These are phyloP conservation scores for Fusarium annulatum DNA, from an alignment of 2,329 filamentous ascomycete species.

Conservation along the genomic window DNA sequence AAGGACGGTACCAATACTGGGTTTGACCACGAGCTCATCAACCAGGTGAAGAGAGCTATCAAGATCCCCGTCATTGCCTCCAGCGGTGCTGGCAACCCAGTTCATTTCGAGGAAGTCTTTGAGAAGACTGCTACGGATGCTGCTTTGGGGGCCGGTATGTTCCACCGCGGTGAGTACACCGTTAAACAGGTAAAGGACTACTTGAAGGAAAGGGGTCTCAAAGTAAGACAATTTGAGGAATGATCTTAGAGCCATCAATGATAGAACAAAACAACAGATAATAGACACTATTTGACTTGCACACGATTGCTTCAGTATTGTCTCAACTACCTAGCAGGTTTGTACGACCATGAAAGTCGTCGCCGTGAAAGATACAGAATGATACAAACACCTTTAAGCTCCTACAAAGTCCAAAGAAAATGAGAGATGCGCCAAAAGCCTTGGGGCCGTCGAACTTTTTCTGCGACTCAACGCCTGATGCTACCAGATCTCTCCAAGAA, in stretches of 20 bases:
- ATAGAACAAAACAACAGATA: conserved; percentile 18
- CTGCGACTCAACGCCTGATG: conserved; percentile 38
- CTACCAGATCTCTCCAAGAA: conserved; percentile 24
- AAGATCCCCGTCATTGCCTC: conserved; percentile 95
- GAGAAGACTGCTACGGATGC: conserved; percentile 87
- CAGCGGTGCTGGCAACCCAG: conserved; percentile 88
- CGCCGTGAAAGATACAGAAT: conserved; percentile 13
- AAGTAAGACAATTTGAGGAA: conserved; percentile 83
- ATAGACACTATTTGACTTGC: conserved; percentile 7
- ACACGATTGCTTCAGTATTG: conserved; percentile 22
- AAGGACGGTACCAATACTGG: conserved; percentile 94
- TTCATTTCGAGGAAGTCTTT: conserved; percentile 93
- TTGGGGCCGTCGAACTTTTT: conserved; percentile 19
- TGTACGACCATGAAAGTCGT: conserved; percentile 9
- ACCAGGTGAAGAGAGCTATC: conserved; percentile 86
- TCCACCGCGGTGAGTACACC: conserved; percentile 94
- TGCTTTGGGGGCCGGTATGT: conserved; percentile 95
- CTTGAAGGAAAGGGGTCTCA: conserved; percentile 74
- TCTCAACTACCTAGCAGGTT: conserved; percentile 25
- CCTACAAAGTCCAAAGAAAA: conserved; percentile 24
- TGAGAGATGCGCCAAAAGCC: conserved; percentile 29
- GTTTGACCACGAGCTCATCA: conserved; percentile 92
- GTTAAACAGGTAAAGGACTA: conserved; percentile 93
- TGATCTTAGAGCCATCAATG: conserved; percentile 42
- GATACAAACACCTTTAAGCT: conserved; percentile 26